Base-by-base conservation (phyloP, 345 rosid genomes). In the Populus davidiana region DNA sequence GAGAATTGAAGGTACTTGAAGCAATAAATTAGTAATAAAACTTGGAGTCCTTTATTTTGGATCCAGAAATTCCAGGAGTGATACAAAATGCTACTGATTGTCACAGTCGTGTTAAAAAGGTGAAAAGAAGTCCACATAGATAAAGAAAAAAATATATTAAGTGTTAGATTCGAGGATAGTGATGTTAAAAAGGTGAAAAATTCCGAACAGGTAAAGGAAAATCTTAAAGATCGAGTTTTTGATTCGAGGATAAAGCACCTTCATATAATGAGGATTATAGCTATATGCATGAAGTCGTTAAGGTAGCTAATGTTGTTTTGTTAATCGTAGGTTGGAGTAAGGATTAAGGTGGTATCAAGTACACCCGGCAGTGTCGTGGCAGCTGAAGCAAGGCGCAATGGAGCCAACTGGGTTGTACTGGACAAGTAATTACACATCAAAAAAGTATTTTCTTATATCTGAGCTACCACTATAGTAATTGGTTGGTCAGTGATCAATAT, bases 341-440 rank as follows among this genome's bases (percentile, higher is more conserved):
- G 88, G 85, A 86, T 91, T 69, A 91, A 89, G 85, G 92, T 91
- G 84, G 92, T 87, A 59, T 81, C 91, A 8, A 83, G 82, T 72
- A 70, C 88, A 75, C 68, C 88, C 23, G 85, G 85, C 65, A 86
- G 81, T 39, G 89, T 83, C 20, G 93, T 91, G 83, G 93, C 83
- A 13, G 86, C 83, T 43, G 96, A 91, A 86, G 91, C 93, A 77
- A 83, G 76, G 80, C 79, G 52, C 75, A 85, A 78, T 25, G 89
- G 87, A 70, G 89, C 91, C 91, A 88, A 83, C 86, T 91, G 96
- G 96, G 90, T 91, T 85, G 75, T 91, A 83, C 81, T 91, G 93
- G 91, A 91, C 92, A 91, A 89, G 96, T 91, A 91, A 91, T 86
- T 87, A 80, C 76, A 73, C 84, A 76, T 67, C 77, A 83, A 79